A percentile compares a stretch with the other conserved stretches of the same genome.
Evolutionary conservation across 2,329 filamentous ascomycete species (phyloP).

Genomic region (Alternaria sp.): DNA sequence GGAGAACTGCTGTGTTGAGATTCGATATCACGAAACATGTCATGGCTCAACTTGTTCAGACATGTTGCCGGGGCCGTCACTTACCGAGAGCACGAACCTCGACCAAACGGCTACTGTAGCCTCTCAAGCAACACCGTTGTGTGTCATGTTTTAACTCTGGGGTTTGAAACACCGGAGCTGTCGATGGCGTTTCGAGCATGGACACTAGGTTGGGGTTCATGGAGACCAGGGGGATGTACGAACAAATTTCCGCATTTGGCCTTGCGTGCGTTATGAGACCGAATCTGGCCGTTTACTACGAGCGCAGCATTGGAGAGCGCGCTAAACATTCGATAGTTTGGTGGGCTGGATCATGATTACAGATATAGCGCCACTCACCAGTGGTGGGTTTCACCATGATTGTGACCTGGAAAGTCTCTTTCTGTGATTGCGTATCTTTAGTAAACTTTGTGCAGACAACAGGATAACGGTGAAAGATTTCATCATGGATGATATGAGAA

Average conservation of each 20-base stretch:
- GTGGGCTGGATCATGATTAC: neutral
- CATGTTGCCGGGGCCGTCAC: slow-evolving; percentile 5
- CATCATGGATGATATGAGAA: neutral
- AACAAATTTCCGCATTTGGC: slow-evolving; percentile 8
- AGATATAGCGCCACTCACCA: slow-evolving; percentile 1
- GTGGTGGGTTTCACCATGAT: slow-evolving; percentile 18
- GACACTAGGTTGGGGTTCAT: neutral
- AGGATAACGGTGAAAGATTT: neutral
- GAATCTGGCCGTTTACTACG: slow-evolving; percentile 7
- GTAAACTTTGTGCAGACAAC: no score
- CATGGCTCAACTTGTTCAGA: slow-evolving; percentile 15
- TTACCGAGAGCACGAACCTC: slow-evolving; percentile 3
- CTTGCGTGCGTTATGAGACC: neutral
- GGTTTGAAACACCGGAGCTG: slow-evolving; percentile 19
- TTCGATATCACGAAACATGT: slow-evolving; percentile 20
- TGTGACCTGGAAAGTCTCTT: neutral
- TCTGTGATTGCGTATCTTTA: neutral
- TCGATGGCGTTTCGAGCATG: slow-evolving; percentile 15
- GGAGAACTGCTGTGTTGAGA: slow-evolving; percentile 3
- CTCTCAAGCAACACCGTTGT: slow-evolving; percentile 15
- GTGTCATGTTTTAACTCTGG: slow-evolving; percentile 15
- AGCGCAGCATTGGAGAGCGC: neutral
- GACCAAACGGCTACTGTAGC: slow-evolving; percentile 10
- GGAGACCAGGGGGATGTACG: neutral
- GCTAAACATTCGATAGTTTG: slow-evolving; percentile 14